These are phyloP conservation scores for Lenwebbia sp. DNA, from an alignment of 345 rosid genomes.

Conservation along the genomic window DNA sequence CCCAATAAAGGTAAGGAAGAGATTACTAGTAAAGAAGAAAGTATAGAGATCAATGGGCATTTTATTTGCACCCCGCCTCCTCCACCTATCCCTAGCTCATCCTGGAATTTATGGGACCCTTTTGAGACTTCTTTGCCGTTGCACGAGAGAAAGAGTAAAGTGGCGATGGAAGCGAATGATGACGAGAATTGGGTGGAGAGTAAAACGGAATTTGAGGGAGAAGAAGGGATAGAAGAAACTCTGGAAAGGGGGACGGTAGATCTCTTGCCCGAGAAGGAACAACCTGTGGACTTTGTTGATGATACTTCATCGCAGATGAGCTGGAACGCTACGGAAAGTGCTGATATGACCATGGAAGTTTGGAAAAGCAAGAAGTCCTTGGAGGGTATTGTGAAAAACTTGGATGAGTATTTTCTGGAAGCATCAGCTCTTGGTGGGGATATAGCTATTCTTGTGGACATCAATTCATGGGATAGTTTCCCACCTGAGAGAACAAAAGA, in stretches of 20 bases:
- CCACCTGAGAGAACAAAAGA: slow-evolving; percentile 40
- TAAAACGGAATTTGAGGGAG: slow-evolving; percentile 62
- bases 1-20: slow-evolving; percentile 14
- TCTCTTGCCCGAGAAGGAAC: slow-evolving; percentile 25
- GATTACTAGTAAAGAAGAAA: slow-evolving; percentile 28
- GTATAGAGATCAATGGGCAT: slow-evolving; percentile 19
- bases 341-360: slow-evolving; percentile 18
- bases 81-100: slow-evolving; percentile 25
- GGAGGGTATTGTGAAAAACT: slow-evolving; percentile 56
- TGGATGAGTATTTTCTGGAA: slow-evolving; percentile 86
- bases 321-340: slow-evolving; percentile 35
- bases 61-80: slow-evolving; percentile 28
- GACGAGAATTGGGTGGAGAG: slow-evolving; percentile 73
- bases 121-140: slow-evolving; percentile 18
- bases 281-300: slow-evolving; percentile 24
- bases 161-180: slow-evolving; percentile 23
- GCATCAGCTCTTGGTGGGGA: slow-evolving; percentile 71
- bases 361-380: slow-evolving; percentile 52
- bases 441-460: slow-evolving; percentile 61
- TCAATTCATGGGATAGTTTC: slow-evolving; percentile 35
- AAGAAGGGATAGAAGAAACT: slow-evolving; percentile 25
- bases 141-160: slow-evolving; percentile 14
- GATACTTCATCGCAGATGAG: slow-evolving; percentile 50
- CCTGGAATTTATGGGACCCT: slow-evolving; percentile 44
- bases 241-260: slow-evolving; percentile 11